These are phyloP conservation scores for Extremus antarcticus DNA, from an alignment of 495 filamentous ascomycete species.

Conservation along the genomic window DNA sequence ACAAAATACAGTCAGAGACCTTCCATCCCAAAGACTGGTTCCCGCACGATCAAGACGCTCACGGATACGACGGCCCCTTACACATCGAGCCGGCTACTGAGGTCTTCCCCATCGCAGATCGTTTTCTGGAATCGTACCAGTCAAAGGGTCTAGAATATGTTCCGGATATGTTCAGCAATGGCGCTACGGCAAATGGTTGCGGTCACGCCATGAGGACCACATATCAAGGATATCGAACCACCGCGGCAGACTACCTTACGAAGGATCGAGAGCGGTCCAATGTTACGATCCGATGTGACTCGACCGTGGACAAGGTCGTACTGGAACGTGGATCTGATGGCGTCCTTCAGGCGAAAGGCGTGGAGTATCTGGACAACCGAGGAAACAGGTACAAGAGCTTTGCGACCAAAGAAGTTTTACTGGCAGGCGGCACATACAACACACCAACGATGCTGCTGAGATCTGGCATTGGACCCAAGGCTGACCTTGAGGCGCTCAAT, in stretches of 20 bases:
- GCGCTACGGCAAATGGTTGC: constrained; percentile 39
- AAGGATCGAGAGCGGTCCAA: constrained; percentile 15
- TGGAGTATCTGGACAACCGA: constrained; percentile 6
- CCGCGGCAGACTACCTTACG: constrained; percentile 38
- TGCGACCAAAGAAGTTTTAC: constrained; percentile 12
- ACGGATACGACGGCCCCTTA: constrained; percentile 36
- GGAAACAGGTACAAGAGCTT: not conserved
- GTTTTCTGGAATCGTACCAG: constrained; percentile 38
- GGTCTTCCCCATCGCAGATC: constrained; percentile 39
- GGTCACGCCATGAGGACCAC: constrained; percentile 42
- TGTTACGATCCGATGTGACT: constrained; percentile 6
- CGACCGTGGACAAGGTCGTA: constrained; percentile 12
- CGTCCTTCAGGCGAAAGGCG: constrained; percentile 2
- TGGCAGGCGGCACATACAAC: constrained; percentile 12
- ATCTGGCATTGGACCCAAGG: constrained; percentile 12
- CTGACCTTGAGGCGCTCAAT: constrained; percentile 11
- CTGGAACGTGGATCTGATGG: constrained; percentile 6
- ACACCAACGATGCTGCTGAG: constrained; percentile 12
- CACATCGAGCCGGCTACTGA: constrained; percentile 41
- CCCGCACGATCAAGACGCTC: constrained; percentile 1
- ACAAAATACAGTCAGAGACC: no score
- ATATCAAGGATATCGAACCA: constrained; percentile 39
- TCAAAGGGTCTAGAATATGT: constrained; percentile 36
- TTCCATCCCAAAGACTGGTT: constrained; percentile 31
- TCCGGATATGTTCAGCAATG: constrained; percentile 42